Conservation (phyloP, 192 early-diverging fungal genomes). For the Backusella liffmaniae region DNA sequence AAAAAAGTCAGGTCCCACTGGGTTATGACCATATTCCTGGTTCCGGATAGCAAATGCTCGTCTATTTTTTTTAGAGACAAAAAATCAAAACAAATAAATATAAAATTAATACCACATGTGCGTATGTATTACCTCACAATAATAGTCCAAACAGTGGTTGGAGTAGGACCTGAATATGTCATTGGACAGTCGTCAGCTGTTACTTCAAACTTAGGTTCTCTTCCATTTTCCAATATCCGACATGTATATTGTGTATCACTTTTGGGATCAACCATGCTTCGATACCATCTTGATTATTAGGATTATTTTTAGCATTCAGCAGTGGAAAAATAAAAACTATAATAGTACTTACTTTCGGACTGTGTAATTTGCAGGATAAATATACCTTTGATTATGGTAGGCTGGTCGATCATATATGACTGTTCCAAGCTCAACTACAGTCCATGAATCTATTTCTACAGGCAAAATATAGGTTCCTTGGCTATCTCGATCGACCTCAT, state of each 20-base stretch:
- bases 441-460: slow-evolving; percentile 76
- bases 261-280: slow-evolving; percentile 55
- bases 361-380: slow-evolving; percentile 88
- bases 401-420: slow-evolving; percentile 75
- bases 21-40: slow-evolving; percentile 76
- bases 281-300: slow-evolving; percentile 41
- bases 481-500: slow-evolving; percentile 52
- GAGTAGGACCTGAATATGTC: slow-evolving; percentile 56
- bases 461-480: slow-evolving; percentile 75
- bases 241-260: slow-evolving; percentile 64
- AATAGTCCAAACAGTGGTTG: slow-evolving; percentile 87
- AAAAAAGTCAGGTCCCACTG: slow-evolving; percentile 90
- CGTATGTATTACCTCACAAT: slow-evolving; percentile 51
- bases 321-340: neutral
- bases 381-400: slow-evolving; percentile 89
- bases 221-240: slow-evolving; percentile 79
- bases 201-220: slow-evolving; percentile 77
- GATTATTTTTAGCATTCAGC: neutral
- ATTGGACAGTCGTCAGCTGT: slow-evolving; percentile 74
- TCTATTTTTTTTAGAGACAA: slow-evolving; percentile 17
- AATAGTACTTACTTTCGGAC: slow-evolving; percentile 43
- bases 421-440: slow-evolving; percentile 66
- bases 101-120: slow-evolving; percentile 1
- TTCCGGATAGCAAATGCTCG: slow-evolving; percentile 75
- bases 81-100: slow-evolving; percentile 6